Base-by-base conservation (phyloP, 352 stramenopile genomes). In the Globisporangium heterothallicum region DNA sequence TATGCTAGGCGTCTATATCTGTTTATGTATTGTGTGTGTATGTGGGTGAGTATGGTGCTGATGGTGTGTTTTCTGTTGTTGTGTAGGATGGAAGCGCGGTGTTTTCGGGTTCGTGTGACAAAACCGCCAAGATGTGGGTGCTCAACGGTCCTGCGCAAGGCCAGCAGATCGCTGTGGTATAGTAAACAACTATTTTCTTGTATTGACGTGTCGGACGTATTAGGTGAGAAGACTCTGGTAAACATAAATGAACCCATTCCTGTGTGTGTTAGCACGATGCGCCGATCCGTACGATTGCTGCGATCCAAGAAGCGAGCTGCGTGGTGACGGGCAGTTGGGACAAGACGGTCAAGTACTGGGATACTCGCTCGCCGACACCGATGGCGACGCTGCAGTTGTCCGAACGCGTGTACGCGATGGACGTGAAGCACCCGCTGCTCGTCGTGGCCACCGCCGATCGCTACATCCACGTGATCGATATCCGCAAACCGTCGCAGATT, bases 271-370 rank as follows among this genome's bases (percentile, higher is more conserved):
- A 94, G 67, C 94, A 98, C 56, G 92, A 98, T 62, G 78, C 86
- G 49, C 92, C 93, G 35, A 94, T 98, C 60, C 88, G 91, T 56
- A 76, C 66, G 35, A 93, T 98, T 30, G 67, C 72, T 6, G 89
- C 86, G 32, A 76, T 98, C 48, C 70, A 76, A 32, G 74, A 91
- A 25, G 74, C 72, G 38, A 96, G 91, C 46, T 84, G 96, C 51
- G 89, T 98, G 49, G 88, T 96, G 18, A 97, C 87, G 16, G 95
- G 87, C n/a, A 88, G 81, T 51, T 98, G 92, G 91, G 89, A 97
- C 76, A 94, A 96, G 53, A 96, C 90, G 42, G 55, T 99, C 53
- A 97, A 97, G 78, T 98, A 98, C 68, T 99, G 96, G 96, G 95
- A 99, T 66, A 94, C 81, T 30, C 72, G 94, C 35, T 84, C 77